A percentile compares a stretch with the other conserved stretches of the same genome.
Evolutionary conservation across 805 yeast species (phyloP).

Genomic region (Ogataea zsoltii): DNA sequence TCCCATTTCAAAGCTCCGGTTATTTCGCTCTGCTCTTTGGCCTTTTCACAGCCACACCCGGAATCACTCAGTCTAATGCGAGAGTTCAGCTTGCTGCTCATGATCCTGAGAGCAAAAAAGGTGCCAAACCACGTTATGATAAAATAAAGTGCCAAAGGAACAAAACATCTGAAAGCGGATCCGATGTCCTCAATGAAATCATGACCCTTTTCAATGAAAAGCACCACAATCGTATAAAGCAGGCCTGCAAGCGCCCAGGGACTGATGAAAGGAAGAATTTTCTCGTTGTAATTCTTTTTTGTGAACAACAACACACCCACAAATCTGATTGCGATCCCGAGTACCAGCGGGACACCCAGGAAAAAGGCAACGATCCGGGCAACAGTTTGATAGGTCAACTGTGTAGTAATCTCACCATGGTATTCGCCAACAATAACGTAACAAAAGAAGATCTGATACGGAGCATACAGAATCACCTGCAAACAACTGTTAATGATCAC

Average conservation of each 20-base stretch:
- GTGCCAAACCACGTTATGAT: constrained; percentile 48
- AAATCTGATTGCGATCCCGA: constrained; percentile 46
- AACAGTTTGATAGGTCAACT: constrained; percentile 38
- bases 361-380: constrained; percentile 53
- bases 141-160: constrained; percentile 51
- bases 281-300: constrained; percentile 5
- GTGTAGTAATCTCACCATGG: background rate
- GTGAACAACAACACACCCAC: background rate
- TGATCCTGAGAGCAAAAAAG: constrained; percentile 35
- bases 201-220: constrained; percentile 52
- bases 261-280: constrained; percentile 41
- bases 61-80: constrained; percentile 12
- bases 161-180: constrained; percentile 48
- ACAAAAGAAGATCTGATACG: constrained; percentile 49
- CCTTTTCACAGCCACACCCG: constrained; percentile 44
- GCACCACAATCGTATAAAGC: constrained; percentile 50
- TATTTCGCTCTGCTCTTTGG: background rate
- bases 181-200: constrained; percentile 49
- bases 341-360: constrained; percentile 52
- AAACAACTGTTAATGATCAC: constrained; percentile 52
- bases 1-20: constrained; percentile 22
- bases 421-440: constrained; percentile 39
- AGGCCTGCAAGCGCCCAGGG: constrained; percentile 56
- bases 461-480: constrained; percentile 55
- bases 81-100: constrained; percentile 12